phyloP scores from a whole-genome alignment of 345 rosid species.

The Eucalyptus microcorys region DNA sequence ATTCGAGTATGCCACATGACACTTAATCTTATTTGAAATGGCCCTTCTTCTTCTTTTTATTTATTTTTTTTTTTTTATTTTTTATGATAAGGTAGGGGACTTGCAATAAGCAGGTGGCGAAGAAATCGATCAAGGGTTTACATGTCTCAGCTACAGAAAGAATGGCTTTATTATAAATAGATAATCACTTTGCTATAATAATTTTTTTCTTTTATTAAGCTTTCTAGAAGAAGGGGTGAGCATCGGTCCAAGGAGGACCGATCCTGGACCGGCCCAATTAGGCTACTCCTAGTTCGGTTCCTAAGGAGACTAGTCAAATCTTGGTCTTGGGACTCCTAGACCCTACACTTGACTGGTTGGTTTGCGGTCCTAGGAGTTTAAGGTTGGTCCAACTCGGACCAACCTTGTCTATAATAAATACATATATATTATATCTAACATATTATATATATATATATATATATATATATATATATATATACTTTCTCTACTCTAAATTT shows the following conservation, averaged over 20 bases:
- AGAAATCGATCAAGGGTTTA: not conserved
- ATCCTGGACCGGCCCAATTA: accelerated
- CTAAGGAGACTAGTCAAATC: too few species aligned
- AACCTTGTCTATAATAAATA: too few species aligned
- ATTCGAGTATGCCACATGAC: not conserved
- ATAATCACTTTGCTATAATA: not conserved
- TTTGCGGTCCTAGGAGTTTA: accelerated
- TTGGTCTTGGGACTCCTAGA: accelerated
- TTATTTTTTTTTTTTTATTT: accelerated
- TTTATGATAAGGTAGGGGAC: not conserved
- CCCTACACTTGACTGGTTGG: accelerated
- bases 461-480: too few species aligned
- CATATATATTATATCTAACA: too few species aligned
- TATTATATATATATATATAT: too few species aligned
- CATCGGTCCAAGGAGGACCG: too few species aligned
- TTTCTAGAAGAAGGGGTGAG: too few species aligned
- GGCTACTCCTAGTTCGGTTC: too few species aligned
- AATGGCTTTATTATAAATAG: not conserved
- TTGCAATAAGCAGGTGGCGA: not conserved
- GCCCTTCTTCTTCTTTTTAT: not conserved
- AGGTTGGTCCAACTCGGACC: too few species aligned
- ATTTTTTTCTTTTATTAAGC: not conserved
- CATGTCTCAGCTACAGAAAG: not conserved
- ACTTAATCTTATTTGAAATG: not conserved
- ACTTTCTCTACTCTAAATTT: too few species aligned